Conservation (phyloP, 768 basidiomycete genomes). For the Calocybe cyanea region DNA sequence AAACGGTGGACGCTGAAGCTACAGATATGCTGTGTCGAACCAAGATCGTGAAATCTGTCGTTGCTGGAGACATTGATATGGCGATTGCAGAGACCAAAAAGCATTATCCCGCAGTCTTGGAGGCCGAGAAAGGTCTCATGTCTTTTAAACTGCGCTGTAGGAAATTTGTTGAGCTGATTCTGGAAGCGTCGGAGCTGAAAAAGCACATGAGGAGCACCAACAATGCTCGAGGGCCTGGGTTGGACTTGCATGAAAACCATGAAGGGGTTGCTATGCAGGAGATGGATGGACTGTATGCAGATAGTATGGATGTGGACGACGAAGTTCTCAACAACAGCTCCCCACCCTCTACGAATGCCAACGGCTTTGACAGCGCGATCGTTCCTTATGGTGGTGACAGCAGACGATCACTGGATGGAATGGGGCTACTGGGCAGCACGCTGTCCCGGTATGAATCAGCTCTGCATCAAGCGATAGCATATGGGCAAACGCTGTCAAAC, state of each 20-base stretch:
- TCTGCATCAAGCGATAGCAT: conserved; percentile 63
- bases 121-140: conserved; percentile 64
- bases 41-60: conserved; percentile 65
- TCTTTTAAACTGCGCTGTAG: conserved; percentile 81
- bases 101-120: conserved; percentile 63
- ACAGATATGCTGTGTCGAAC: conserved; percentile 65
- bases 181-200: no score
- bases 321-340: no score
- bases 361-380: no score
- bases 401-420: neutral
- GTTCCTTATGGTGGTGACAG: no score
- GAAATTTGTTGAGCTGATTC: conserved; percentile 28
- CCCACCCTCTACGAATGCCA: no score
- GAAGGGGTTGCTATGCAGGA: no score
- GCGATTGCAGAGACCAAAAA: conserved; percentile 54
- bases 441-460: conserved; percentile 48
- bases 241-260: no score
- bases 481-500: conserved; percentile 66
- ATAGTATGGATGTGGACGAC: no score
- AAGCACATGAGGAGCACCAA: no score
- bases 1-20: conserved; percentile 24
- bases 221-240: no score
- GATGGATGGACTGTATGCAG: no score
- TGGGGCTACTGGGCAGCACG: conserved; percentile 18
- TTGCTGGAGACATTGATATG: conserved; percentile 65